phyloP scores from a whole-genome alignment of 2,329 filamentous ascomycete species.

The Capronia americana region DNA sequence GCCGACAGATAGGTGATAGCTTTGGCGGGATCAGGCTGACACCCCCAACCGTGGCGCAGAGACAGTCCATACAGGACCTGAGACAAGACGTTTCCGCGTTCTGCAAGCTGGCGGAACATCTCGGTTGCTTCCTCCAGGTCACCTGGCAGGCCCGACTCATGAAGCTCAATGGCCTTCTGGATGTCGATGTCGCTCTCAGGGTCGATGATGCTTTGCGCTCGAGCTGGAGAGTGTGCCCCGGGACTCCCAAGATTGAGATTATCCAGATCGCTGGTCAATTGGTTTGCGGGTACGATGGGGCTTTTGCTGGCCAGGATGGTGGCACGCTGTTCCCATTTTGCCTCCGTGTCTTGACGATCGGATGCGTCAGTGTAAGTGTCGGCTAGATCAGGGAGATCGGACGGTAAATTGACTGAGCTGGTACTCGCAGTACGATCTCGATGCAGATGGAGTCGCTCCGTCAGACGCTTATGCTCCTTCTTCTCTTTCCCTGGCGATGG shows the following conservation, averaged over 20 bases:
- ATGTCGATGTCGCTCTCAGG: slow-evolving; percentile 65
- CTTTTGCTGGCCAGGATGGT: slow-evolving; percentile 72
- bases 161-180: slow-evolving; percentile 91
- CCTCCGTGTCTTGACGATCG: slow-evolving; percentile 65
- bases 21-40: slow-evolving; percentile 70
- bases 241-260: slow-evolving; percentile 22
- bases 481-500: slow-evolving; percentile 46
- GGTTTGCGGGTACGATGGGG: slow-evolving; percentile 20
- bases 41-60: slow-evolving; percentile 89
- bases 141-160: slow-evolving; percentile 87
- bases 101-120: slow-evolving; percentile 83
- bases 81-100: slow-evolving; percentile 87
- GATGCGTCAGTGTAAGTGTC: slow-evolving; percentile 54
- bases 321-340: slow-evolving; percentile 89
- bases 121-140: slow-evolving; percentile 79
- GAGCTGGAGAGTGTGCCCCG: slow-evolving; percentile 18
- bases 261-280: slow-evolving; percentile 19
- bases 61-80: slow-evolving; percentile 91
- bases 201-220: slow-evolving; percentile 41
- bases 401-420: slow-evolving; percentile 76
- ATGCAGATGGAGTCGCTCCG: slow-evolving; percentile 73
- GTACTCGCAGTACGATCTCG: slow-evolving; percentile 52
- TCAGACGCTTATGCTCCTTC: slow-evolving; percentile 55
- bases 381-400: slow-evolving; percentile 77
- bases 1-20: slow-evolving; percentile 85